Conservation (phyloP, 2,329 filamentous ascomycete genomes). For the Onygenales sp. region DNA sequence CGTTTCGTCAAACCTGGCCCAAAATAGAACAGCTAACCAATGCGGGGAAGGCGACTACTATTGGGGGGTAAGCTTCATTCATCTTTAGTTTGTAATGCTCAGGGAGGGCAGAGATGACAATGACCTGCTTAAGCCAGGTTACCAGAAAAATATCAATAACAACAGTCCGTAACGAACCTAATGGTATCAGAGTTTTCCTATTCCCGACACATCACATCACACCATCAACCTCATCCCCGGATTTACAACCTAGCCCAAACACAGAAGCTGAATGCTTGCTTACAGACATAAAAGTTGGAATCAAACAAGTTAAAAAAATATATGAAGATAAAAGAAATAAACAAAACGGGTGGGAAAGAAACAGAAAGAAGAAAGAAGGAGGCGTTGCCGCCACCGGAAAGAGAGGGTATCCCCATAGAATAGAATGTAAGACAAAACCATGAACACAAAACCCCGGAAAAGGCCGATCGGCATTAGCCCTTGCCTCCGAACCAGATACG, state of each 20-base stretch:
- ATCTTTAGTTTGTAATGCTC: no score
- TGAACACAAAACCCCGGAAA: neutral
- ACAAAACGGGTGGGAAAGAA: neutral
- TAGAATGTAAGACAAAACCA: neutral
- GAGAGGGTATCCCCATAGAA: neutral
- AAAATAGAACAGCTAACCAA: no score
- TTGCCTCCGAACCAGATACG: neutral
- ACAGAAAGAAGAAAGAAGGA: neutral
- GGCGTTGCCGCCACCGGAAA: neutral
- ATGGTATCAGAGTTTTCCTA: no score
- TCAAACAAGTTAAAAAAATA: neutral
- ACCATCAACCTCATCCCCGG: no score
- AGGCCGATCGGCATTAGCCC: neutral
- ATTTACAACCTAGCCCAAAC: neutral
- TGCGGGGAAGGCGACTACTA: no score
- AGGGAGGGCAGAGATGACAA: no score
- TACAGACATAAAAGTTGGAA: neutral
- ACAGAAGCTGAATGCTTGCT: neutral
- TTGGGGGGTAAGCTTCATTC: no score
- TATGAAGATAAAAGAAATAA: slow-evolving; percentile 2
- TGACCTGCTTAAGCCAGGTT: no score
- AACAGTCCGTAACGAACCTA: no score
- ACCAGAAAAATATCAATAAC: no score
- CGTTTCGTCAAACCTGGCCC: no score
- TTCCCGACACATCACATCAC: no score